Percentiles rank a stretch among this genome's conserved stretches.
phyloP scores from a whole-genome alignment of 2,329 filamentous ascomycete genomes.

The Gliomastix tumulicola region DNA sequence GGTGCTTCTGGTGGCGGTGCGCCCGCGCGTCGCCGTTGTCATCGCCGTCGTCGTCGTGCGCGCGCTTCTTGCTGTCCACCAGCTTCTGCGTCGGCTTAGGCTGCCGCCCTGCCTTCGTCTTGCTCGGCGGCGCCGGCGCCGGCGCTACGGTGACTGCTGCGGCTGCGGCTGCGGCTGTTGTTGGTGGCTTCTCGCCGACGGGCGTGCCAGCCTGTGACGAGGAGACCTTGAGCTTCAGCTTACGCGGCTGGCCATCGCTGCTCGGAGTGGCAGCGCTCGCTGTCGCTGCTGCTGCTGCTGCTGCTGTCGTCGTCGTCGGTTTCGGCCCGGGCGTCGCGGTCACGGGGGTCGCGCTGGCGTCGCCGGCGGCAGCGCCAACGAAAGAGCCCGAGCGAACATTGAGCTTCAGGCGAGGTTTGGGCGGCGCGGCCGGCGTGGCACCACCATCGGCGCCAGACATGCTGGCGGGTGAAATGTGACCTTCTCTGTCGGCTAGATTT shows the following conservation, averaged over 20 bases:
- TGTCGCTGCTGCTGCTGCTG: slow-evolving; percentile 7
- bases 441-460: slow-evolving; percentile 20
- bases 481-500: no score
- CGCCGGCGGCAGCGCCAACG: slow-evolving; percentile 17
- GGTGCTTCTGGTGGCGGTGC: slow-evolving; percentile 28
- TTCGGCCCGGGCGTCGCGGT: slow-evolving; percentile 1
- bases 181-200: no score
- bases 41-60: slow-evolving; percentile 46
- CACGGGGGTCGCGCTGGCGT: slow-evolving; percentile 3
- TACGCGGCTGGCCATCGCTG: slow-evolving; percentile 23
- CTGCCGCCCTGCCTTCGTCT: slow-evolving; percentile 53
- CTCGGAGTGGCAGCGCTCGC: slow-evolving; percentile 9
- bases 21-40: slow-evolving; percentile 24
- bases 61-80: slow-evolving; percentile 53
- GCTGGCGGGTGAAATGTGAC: slow-evolving; percentile 1
- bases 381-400: slow-evolving; percentile 28
- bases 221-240: slow-evolving; percentile 34
- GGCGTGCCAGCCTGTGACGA: slow-evolving; percentile 30
- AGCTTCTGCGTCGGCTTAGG: slow-evolving; percentile 53
- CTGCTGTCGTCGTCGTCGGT: slow-evolving; percentile 4
- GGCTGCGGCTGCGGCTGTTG: slow-evolving; percentile 1
- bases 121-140: slow-evolving; percentile 22
- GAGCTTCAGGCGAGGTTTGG: slow-evolving; percentile 30
- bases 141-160: slow-evolving; percentile 4
- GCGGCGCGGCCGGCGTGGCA: slow-evolving; percentile 16